Percentiles rank a stretch among this genome's conserved stretches.
These are phyloP conservation scores for Circinella umbellata DNA, from an alignment of 371 early-diverging fungal species.

Conservation along the genomic window DNA sequence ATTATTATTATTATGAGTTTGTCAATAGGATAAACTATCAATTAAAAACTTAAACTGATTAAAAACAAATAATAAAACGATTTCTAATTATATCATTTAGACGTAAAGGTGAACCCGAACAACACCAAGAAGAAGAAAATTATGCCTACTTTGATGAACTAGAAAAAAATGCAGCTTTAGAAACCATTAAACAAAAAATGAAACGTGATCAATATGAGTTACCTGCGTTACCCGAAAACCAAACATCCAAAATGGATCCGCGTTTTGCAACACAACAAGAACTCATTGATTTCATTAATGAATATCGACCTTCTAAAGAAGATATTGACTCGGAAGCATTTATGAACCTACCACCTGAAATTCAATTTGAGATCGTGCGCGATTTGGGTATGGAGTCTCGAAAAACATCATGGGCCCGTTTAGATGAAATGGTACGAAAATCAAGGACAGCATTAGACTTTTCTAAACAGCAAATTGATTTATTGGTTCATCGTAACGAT, in stretches of 20 bases:
- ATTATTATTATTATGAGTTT: neutral
- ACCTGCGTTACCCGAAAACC: constrained; percentile 35
- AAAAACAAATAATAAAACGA: too few species aligned
- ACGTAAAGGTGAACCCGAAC: constrained; percentile 19
- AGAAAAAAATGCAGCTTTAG: constrained; percentile 31
- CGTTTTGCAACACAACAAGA: constrained; percentile 72
- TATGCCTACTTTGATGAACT: constrained; percentile 45
- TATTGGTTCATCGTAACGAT: constrained; percentile 83
- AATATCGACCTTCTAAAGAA: constrained; percentile 59
- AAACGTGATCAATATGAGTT: constrained; percentile 81
- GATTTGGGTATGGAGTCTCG: constrained; percentile 86
- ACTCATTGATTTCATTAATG: constrained; percentile 58
- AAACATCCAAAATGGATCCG: constrained; percentile 47
- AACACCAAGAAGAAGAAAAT: constrained; percentile 31
- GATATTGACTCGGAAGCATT: constrained; percentile 85
- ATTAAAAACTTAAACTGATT: too few species aligned
- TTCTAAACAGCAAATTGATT: constrained; percentile 87
- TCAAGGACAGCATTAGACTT: constrained; percentile 85
- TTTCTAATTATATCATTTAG: neutral
- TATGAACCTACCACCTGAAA: constrained; percentile 76
- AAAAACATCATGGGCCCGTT: constrained; percentile 76
- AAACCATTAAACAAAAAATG: constrained; percentile 39
- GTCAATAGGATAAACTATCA: neutral
- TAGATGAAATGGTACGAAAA: constrained; percentile 73
- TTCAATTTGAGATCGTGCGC: constrained; percentile 90